A percentile compares a stretch with the other conserved stretches of the same genome.
phyloP scores from a whole-genome alignment of 2,329 filamentous ascomycete genomes.

The Sclerotinia glacialis region DNA sequence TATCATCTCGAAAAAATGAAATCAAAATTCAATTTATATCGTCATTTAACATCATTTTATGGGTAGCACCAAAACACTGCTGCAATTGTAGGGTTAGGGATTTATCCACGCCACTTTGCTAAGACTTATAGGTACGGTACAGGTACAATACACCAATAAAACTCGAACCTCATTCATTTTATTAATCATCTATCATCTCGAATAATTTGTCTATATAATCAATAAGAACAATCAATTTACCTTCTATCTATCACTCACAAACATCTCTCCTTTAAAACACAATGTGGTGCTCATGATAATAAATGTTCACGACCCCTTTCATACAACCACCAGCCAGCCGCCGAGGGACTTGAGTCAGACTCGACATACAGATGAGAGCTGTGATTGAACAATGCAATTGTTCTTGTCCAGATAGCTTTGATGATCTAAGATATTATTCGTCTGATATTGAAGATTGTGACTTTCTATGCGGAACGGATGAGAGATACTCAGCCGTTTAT shows the following conservation, averaged over 20 bases:
- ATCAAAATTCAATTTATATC: neutral
- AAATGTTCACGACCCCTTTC: neutral
- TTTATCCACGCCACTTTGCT: neutral
- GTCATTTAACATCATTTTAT: constrained; percentile 2
- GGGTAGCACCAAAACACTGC: neutral
- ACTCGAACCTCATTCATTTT: no score
- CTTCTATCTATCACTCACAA: neutral
- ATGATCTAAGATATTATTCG: no score
- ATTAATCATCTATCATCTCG: no score
- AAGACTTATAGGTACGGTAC: no score
- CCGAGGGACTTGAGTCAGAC: neutral
- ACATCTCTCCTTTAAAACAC: neutral
- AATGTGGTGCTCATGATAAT: neutral
- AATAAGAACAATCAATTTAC: neutral
- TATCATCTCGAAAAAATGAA: neutral
- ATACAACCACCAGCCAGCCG: neutral
- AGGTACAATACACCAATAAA: neutral
- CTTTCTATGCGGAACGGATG: no score
- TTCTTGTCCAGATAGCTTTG: neutral
- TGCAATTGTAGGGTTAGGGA: neutral
- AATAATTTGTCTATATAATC: no score
- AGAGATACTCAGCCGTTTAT: no score
- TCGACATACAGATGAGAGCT: neutral
- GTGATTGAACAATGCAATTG: neutral
- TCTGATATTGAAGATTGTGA: no score